Percentiles rank a stretch among this genome's conserved stretches.
Conservation (phyloP, 148 eudicot genomes). For the Camellia granthamiana region DNA sequence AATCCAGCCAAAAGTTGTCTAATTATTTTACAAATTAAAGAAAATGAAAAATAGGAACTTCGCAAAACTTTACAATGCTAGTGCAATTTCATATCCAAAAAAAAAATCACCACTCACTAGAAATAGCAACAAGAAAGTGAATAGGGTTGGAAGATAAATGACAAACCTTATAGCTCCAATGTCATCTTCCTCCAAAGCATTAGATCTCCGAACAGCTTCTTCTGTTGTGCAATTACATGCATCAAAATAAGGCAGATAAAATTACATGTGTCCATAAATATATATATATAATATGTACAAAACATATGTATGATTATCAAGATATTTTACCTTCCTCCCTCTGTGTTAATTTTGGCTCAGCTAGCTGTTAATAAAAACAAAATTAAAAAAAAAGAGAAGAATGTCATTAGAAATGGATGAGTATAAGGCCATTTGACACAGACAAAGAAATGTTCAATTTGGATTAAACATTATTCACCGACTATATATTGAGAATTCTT, state of each 20-base stretch:
- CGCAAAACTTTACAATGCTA: not conserved
- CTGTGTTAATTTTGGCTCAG: slow-evolving; percentile 61
- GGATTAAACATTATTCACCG: no score
- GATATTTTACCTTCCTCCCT: slow-evolving; percentile 71
- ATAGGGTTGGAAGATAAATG: slow-evolving; percentile 5
- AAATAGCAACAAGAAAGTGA: not conserved
- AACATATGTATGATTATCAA: not conserved
- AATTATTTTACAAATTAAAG: not conserved
- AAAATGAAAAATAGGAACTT: not conserved
- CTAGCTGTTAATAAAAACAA: slow-evolving; percentile 41
- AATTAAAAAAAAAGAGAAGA: not conserved
- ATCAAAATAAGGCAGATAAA: slow-evolving; percentile 12
- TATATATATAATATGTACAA: not conserved
- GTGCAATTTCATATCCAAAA: not conserved
- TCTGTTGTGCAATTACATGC: slow-evolving; percentile 40
- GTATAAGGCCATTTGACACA: no score
- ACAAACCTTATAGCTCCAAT: slow-evolving; percentile 63
- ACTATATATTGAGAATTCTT: not conserved
- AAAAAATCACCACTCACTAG: not conserved
- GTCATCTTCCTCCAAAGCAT: slow-evolving; percentile 77
- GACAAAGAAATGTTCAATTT: not conserved
- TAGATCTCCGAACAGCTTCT: slow-evolving; percentile 78
- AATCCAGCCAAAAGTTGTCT: not conserved
- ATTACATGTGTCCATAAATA: not conserved
- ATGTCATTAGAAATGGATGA: not conserved